These are phyloP conservation scores for Raddia guianensis DNA, from an alignment of 176 grass and related monocot genomes.

Conservation along the genomic window DNA sequence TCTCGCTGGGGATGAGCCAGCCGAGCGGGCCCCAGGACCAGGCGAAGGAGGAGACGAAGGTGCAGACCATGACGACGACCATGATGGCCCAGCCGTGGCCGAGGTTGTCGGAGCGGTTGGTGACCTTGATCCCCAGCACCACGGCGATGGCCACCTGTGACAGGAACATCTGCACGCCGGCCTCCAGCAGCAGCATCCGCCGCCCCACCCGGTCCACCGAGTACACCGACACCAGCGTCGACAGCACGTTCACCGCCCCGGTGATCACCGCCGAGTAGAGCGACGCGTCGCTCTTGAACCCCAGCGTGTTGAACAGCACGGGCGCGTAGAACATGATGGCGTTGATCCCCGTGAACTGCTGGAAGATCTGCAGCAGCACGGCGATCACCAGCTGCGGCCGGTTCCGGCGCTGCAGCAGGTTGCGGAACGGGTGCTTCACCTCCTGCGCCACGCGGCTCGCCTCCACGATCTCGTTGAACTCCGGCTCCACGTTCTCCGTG, in stretches of 20 bases:
- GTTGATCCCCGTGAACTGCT: constrained; percentile 95
- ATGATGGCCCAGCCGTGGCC: constrained; percentile 59
- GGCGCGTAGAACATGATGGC: constrained; percentile 99
- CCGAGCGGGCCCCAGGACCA: constrained; percentile 96
- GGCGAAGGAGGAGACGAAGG: constrained; percentile 83
- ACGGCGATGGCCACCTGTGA: constrained; percentile 72
- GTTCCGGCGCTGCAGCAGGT: constrained; percentile 74
- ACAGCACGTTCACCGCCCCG: constrained; percentile 84
- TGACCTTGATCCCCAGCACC: constrained; percentile 75
- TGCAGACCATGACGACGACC: constrained; percentile 84
- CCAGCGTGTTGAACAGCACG: constrained; percentile 89
- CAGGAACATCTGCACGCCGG: constrained; percentile 94
- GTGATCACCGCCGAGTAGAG: constrained; percentile 96
- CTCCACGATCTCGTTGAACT: constrained; percentile 89
- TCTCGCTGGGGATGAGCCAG: constrained; percentile 97
- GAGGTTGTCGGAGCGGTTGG: constrained; percentile 66
- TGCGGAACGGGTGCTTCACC: constrained; percentile 96
- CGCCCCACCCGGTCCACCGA: constrained; percentile 75
- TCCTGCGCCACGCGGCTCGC: constrained; percentile 74
- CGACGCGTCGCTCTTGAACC: constrained; percentile 79
- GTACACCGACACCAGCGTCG: constrained; percentile 89
- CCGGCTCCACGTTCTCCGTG: constrained; percentile 72
- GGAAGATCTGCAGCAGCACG: constrained; percentile 90
- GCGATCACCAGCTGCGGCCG: constrained; percentile 79
- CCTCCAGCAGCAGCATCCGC: constrained; percentile 87